Evolutionary conservation across 2,329 filamentous ascomycete genomes (phyloP).

Genomic region (Hypoxylon sp.): DNA sequence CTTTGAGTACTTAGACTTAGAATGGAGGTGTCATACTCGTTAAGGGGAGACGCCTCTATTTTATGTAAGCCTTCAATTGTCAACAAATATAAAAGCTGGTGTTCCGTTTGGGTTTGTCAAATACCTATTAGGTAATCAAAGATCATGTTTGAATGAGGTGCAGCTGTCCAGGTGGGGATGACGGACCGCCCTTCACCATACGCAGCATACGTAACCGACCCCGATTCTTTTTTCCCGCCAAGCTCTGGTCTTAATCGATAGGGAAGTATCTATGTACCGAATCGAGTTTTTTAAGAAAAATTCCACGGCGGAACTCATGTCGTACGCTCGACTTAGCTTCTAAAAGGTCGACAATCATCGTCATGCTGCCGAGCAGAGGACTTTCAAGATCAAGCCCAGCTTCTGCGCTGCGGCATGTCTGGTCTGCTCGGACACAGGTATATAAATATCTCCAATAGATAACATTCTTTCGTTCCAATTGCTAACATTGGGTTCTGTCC

Average conservation of each 20-base stretch:
- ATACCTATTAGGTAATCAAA: not conserved
- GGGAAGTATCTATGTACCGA: slow-evolving; percentile 10
- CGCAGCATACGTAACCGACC: slow-evolving; percentile 1
- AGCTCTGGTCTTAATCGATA: slow-evolving; percentile 24
- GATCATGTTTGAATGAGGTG: not conserved
- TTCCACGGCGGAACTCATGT: slow-evolving; percentile 23
- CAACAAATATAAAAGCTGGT: not conserved
- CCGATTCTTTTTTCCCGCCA: not conserved
- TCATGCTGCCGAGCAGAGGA: slow-evolving; percentile 71
- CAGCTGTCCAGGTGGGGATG: not conserved
- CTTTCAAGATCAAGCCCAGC: slow-evolving; percentile 63
- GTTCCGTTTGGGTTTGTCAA: not conserved
- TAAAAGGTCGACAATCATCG: slow-evolving; percentile 31
- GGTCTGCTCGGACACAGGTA: slow-evolving; percentile 52
- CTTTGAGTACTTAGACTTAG: not conserved
- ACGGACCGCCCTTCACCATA: not conserved
- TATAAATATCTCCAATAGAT: slow-evolving; percentile 33
- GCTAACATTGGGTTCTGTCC: slow-evolving; percentile 34
- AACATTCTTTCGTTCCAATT: slow-evolving; percentile 5
- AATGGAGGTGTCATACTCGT: not conserved
- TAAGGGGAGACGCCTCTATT: not conserved
- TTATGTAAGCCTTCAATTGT: not conserved
- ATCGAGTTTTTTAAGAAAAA: slow-evolving; percentile 14
- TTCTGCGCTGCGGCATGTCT: slow-evolving; percentile 57
- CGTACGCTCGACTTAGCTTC: slow-evolving; percentile 22